Percentiles rank a stretch among this genome's conserved stretches.
Evolutionary conservation across 1,284 basidiomycete species (phyloP).

Genomic region (Trichosporon coremiiforme): DNA sequence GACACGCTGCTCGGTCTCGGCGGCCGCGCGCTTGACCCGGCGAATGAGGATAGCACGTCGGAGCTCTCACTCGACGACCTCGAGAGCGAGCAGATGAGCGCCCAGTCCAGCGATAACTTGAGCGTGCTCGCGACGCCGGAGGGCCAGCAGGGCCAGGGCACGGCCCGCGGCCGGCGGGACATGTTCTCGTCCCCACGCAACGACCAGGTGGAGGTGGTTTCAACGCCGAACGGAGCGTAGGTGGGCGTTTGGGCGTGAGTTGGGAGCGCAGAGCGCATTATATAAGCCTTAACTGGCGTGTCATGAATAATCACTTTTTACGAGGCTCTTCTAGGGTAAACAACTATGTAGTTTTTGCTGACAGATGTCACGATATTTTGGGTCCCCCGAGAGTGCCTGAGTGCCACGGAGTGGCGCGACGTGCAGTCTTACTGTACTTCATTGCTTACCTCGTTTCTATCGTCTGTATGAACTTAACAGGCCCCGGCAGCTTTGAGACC

Average conservation of each 20-base stretch:
- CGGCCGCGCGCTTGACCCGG: constrained; percentile 50
- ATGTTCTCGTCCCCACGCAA: constrained; percentile 11
- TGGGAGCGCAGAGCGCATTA: background rate
- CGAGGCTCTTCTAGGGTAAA: background rate
- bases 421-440: too few species aligned
- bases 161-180: background rate
- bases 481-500: constrained; percentile 19
- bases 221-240: constrained; percentile 6
- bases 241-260: background rate
- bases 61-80: constrained; percentile 31
- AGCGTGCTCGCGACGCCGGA: constrained; percentile 15
- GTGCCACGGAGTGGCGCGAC: too few species aligned
- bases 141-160: background rate
- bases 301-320: constrained; percentile 6
- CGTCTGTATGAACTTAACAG: background rate
- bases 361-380: constrained; percentile 15
- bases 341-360: constrained; percentile 5
- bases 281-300: constrained; percentile 1
- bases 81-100: constrained; percentile 28
- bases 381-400: background rate
- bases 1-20: constrained; percentile 51
- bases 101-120: constrained; percentile 27
- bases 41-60: constrained; percentile 28
- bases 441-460: too few species aligned
- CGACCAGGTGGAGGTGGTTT: constrained; percentile 16